Base-by-base conservation (phyloP, 2,329 filamentous ascomycete genomes). In the Nigrospora oryzae region DNA sequence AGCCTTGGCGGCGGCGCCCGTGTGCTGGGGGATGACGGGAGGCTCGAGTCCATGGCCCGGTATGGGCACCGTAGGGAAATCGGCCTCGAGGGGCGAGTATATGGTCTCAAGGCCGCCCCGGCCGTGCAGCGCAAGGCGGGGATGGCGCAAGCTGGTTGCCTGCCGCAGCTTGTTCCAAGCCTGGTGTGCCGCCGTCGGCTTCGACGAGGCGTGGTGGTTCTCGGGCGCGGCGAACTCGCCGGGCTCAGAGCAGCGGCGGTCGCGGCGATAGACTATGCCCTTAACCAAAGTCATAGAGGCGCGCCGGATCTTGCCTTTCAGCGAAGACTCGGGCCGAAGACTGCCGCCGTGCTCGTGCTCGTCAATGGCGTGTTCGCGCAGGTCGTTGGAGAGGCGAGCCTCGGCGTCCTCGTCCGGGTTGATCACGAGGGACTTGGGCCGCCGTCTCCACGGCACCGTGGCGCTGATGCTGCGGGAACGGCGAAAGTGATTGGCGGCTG, bases 1-100 rank as follows among this genome's bases (percentile, higher is more conserved):
- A 8, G 79, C 75, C 46, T 81, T 78, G 30, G 79, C 79, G 2
- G 77, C 78, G n/a, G 71, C 75, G 33, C 80, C 79, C 0, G 71
- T 75, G 44, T 80, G 73, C 11, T 65, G 65, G 4, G 80, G 80
- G 28, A 84, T 82, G 46, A 81, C 63, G 0, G 80, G 79, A 5
- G 80, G 80, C 46, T 74, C 75, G 31, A 65, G 65, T 30, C 70
- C 70, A 46, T 69, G 62, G 4, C 73, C 74, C 3, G 75, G 74
- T 4, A 75, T 59, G 0, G 70, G 68, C n/a, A 56, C 56, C 15
- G 45, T 49, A 2, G 54, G 51, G 28, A 64, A 60, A 13, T 58
- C 53, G 13, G 61, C 55, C 33, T 58, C 53, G 13, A 59, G 57
- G 12, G 64, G 63, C n/a, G 64, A 64, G 42, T 67, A 62, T 47